These are phyloP conservation scores for Naganishia friedmannii DNA, from an alignment of 768 basidiomycete species.

Conservation along the genomic window DNA sequence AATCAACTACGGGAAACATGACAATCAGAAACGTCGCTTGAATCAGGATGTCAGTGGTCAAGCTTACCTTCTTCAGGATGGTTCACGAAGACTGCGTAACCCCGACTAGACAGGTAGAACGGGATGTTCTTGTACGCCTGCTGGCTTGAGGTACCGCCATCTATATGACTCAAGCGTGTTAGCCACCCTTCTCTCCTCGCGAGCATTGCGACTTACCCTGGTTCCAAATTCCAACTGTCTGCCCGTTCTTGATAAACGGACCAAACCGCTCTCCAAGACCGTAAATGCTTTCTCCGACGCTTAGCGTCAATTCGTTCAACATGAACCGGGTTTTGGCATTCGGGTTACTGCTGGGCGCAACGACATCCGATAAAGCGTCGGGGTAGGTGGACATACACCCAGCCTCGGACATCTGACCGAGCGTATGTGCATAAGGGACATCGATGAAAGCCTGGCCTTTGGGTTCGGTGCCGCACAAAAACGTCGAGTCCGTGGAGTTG, in stretches of 20 bases:
- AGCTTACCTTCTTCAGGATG: constrained; percentile 58
- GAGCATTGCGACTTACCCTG: constrained; percentile 18
- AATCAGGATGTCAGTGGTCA: no score
- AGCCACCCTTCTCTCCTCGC: background rate
- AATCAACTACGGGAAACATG: constrained; percentile 55
- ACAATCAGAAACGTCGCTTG: no score
- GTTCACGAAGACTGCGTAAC: constrained; percentile 74
- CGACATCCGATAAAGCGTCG: constrained; percentile 29
- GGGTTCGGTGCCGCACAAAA: constrained; percentile 34
- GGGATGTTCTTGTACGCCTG: constrained; percentile 51
- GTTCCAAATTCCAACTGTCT: constrained; percentile 64
- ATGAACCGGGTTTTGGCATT: constrained; percentile 44
- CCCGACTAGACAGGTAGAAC: constrained; percentile 53
- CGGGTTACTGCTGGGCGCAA: background rate
- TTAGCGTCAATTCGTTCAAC: constrained; percentile 59
- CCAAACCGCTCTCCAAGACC: constrained; percentile 74
- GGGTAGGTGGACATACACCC: constrained; percentile 60
- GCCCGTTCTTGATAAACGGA: constrained; percentile 70
- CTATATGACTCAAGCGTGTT: constrained; percentile 52
- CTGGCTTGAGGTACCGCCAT: constrained; percentile 62
- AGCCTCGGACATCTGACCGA: constrained; percentile 54
- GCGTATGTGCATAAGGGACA: constrained; percentile 43
- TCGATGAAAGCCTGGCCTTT: constrained; percentile 48
- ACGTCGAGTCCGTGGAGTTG: constrained; percentile 26
- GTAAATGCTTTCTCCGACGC: constrained; percentile 70